phyloP scores from a whole-genome alignment of 805 yeast species.

The Pichia exigua region DNA sequence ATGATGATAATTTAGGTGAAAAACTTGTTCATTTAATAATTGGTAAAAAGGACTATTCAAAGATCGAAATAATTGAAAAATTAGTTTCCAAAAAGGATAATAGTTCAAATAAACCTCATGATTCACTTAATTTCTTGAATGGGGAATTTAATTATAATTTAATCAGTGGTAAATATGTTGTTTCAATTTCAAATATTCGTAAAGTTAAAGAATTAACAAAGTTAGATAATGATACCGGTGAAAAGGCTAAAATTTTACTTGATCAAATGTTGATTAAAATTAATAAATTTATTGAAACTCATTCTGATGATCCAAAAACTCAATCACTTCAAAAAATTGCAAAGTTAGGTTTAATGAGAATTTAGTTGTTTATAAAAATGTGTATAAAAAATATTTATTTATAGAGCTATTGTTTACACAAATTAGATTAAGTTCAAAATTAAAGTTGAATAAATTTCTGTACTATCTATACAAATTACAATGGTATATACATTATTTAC shows the following conservation, averaged over 20 bases:
- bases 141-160: conserved; percentile 11
- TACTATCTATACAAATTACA: neutral
- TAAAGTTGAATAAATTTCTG: neutral
- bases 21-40: conserved; percentile 24
- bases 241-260: neutral
- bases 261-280: conserved; percentile 5
- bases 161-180: conserved; percentile 11
- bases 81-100: conserved; percentile 15
- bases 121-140: conserved; percentile 7
- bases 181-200: conserved; percentile 9
- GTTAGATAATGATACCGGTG: neutral
- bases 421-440: neutral
- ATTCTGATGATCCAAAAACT: conserved; percentile 7
- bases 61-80: conserved; percentile 28
- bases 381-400: neutral
- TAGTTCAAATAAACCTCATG: conserved; percentile 6
- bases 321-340: conserved; percentile 10
- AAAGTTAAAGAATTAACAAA: conserved; percentile 9
- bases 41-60: conserved; percentile 23
- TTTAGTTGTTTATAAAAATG: neutral
- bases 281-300: conserved; percentile 5
- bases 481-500: neutral
- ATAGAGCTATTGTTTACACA: neutral
- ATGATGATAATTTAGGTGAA: conserved; percentile 55
- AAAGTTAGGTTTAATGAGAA: conserved; percentile 12